phyloP scores from a whole-genome alignment of 148 eudicot genomes.

The Rhododendron griersonianum region DNA sequence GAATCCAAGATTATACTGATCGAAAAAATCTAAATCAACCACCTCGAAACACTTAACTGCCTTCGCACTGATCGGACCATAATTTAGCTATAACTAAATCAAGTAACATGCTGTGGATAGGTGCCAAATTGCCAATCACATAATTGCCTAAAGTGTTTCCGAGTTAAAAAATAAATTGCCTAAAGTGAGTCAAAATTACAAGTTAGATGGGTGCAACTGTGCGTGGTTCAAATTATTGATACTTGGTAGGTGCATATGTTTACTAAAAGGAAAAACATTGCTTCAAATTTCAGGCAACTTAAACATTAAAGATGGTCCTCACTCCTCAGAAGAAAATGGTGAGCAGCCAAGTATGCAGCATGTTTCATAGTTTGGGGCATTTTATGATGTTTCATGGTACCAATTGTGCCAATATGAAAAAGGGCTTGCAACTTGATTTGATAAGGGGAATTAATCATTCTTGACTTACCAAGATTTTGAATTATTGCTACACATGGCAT shows the following conservation, averaged over 20 bases:
- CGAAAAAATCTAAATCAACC: not conserved
- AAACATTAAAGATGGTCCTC: not conserved
- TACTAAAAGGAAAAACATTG: not conserved
- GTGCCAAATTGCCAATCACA: not conserved
- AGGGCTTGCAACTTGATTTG: not conserved
- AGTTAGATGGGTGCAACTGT: not conserved
- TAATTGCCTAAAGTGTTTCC: not conserved
- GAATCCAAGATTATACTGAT: not conserved
- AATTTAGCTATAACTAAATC: not conserved
- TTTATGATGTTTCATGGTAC: not conserved
- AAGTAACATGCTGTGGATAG: not conserved
- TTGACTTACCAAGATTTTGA: not conserved
- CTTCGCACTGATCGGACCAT: not conserved
- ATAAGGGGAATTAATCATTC: not conserved
- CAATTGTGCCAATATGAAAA: not conserved
- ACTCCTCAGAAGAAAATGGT: not conserved
- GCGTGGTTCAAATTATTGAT: not conserved
- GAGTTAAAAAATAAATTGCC: not conserved
- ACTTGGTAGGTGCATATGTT: not conserved
- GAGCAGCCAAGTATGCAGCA: not conserved
- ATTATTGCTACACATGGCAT: not conserved
- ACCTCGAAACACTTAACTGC: not conserved
- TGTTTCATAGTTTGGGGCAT: not conserved
- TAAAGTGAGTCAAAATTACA: not conserved
- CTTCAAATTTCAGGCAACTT: not conserved